Evolutionary conservation across 768 basidiomycete genomes (phyloP).

Genomic region (Calocybe cyanea): DNA sequence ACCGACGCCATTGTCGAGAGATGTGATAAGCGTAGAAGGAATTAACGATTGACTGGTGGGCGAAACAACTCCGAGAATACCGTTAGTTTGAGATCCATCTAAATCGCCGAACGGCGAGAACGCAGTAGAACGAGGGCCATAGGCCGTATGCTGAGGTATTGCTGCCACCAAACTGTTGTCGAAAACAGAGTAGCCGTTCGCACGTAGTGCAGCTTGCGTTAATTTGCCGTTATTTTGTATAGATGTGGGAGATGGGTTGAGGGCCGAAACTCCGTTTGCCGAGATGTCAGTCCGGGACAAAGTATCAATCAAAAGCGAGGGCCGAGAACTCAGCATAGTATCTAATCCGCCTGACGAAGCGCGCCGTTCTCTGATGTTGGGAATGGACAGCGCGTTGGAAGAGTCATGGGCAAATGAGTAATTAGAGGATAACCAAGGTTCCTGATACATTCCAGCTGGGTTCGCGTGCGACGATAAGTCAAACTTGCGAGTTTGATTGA

Average conservation of each 20-base stretch:
- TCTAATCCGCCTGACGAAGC: constrained; percentile 8
- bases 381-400: constrained; percentile 14
- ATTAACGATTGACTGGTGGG: constrained; percentile 49
- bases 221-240: constrained; percentile 7
- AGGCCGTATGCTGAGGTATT: constrained; percentile 13
- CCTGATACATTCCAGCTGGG: constrained; percentile 23
- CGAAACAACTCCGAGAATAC: constrained; percentile 25
- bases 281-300: constrained; percentile 22
- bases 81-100: constrained; percentile 20
- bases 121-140: constrained; percentile 19
- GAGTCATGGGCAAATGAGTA: constrained; percentile 3
- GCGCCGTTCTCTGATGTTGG: constrained; percentile 13
- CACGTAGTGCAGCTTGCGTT: constrained; percentile 20
- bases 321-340: constrained; percentile 9
- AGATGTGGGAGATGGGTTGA: constrained; percentile 11
- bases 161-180: constrained; percentile 36
- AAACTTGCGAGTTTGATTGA: constrained; percentile 47
- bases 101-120: constrained; percentile 57
- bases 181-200: constrained; percentile 38
- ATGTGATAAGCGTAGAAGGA: constrained; percentile 52
- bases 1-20: constrained; percentile 41
- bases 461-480: constrained; percentile 27
- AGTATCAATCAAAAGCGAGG: constrained; percentile 16
- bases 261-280: constrained; percentile 26
- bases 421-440: constrained; percentile 16